Base-by-base conservation (phyloP, 805 yeast species). In the Myxozyma sirexii region DNA sequence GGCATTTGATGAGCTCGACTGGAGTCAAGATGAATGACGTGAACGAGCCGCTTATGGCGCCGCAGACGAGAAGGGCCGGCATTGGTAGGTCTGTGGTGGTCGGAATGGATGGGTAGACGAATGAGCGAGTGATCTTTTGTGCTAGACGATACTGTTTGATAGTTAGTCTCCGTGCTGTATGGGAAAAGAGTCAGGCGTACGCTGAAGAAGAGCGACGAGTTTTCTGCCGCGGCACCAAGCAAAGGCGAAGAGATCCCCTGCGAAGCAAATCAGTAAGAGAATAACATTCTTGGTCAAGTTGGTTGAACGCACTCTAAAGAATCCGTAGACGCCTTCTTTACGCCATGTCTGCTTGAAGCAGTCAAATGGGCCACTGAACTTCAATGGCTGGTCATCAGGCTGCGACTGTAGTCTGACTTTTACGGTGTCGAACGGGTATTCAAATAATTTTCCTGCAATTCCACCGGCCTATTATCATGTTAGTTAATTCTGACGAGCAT, bases 361-460 rank as follows among this genome's bases (percentile, higher is more conserved):
- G 62, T 85, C 85, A 61, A 79, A 62, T 0, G 97, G 86, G 0
- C 89, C 84, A 0, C 73, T 73, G 68, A 81, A 85, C 38, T 73
- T 71, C 15, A 82, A 73, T 0, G 82, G 80, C 8, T 67, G 59
- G 2, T 75, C 71, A 31, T 84, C 76, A 7, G 91, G 86, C 27
- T 89, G 94, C 1, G 91, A 83, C 69, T 87, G 93, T 26, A 93
- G 78, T 57, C 97, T 79, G 2, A 92, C 98, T 74, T 92, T 92
- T 46, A 91, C 81, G 0, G 97, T 93, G 69, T 92, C 98, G 66
- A 92, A 90, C 0, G 98, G 98, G 68, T 85, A 92, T 72, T 92
- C 98, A 12, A 92, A 82, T 31, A 87, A 67, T 71, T 92, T 93
- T 1, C 96, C 97, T 2, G 84, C 73, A 56, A 90, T 87, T 15